phyloP scores from a whole-genome alignment of 2,329 filamentous ascomycete genomes.

The Karstenula rhodostoma region DNA sequence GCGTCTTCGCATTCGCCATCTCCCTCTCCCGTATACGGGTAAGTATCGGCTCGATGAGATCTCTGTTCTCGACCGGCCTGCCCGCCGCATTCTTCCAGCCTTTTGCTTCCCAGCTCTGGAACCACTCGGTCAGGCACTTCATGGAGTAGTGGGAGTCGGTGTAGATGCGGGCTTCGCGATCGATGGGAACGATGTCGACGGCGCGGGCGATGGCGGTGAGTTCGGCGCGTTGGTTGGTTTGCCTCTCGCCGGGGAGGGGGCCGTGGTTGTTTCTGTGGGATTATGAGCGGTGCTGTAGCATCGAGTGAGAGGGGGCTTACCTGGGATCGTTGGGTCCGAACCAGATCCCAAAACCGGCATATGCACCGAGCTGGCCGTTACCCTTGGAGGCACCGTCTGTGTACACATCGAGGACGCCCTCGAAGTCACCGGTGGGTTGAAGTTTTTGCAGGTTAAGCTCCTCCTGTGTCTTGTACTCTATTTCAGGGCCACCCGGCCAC shows the following conservation, averaged over 20 bases:
- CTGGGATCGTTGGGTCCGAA: conserved; percentile 67
- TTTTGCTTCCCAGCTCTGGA: conserved; percentile 75
- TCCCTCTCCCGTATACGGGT: conserved; percentile 74
- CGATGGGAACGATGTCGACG: conserved; percentile 74
- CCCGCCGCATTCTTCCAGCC: conserved; percentile 78
- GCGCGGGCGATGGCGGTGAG: conserved; percentile 86
- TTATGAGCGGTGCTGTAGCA: conserved; percentile 12
- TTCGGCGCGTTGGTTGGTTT: conserved; percentile 98
- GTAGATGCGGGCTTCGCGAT: conserved; percentile 76
- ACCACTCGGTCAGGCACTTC: conserved; percentile 88
- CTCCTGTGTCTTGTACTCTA: conserved; percentile 61
- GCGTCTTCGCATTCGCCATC: conserved; percentile 61
- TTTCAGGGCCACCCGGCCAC: conserved; percentile 60
- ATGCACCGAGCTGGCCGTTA: conserved; percentile 64
- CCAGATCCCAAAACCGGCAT: conserved; percentile 70
- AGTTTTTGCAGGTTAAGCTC: conserved; percentile 58
- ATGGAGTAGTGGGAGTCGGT: conserved; percentile 94
- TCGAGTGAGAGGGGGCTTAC: conserved; percentile 48
- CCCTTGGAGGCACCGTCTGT: conserved; percentile 69
- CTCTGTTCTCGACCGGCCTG: conserved; percentile 83
- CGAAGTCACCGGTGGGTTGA: conserved; percentile 53
- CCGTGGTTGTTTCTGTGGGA: conserved; percentile 73
- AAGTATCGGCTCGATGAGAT: conserved; percentile 78
- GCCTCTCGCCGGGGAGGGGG: conserved; percentile 73
- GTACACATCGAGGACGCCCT: conserved; percentile 65